Percentiles rank a stretch among this genome's conserved stretches.
phyloP scores from a whole-genome alignment of 176 grass and related monocot genomes.

The Luzula sylvatica region DNA sequence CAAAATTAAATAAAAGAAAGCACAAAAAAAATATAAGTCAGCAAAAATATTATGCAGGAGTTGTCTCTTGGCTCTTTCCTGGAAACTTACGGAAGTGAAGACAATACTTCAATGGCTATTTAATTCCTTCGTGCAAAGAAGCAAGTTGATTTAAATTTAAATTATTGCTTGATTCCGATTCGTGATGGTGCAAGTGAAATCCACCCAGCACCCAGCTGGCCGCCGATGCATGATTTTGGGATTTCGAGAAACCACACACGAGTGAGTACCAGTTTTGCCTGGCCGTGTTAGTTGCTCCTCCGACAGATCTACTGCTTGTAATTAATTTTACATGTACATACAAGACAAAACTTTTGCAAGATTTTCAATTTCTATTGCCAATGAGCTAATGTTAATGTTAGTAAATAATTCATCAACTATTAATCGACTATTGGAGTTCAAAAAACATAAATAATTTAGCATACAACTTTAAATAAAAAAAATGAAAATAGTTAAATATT shows the following conservation, averaged over 20 bases:
- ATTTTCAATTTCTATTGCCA: no score
- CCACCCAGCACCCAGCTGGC: slow-evolving; percentile 1
- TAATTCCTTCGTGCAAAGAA: slow-evolving; percentile 7
- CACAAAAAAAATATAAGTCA: background rate
- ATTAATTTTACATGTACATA: background rate
- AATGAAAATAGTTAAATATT: no score
- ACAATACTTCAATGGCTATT: background rate
- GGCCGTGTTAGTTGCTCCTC: slow-evolving; percentile 6
- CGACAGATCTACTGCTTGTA: slow-evolving; percentile 13
- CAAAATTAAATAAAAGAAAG: background rate
- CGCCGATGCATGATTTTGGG: slow-evolving; percentile 2
- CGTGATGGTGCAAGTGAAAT: background rate
- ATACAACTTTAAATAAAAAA: no score
- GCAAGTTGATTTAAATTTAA: slow-evolving; percentile 3
- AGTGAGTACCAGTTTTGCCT: background rate
- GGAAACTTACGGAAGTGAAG: slow-evolving; percentile 11
- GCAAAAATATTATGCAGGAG: background rate
- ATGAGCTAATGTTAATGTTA: no score
- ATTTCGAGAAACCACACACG: slow-evolving; percentile 11
- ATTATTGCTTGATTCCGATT: background rate
- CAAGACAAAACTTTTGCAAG: no score
- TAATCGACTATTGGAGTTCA: no score
- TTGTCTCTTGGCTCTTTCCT: slow-evolving; percentile 6
- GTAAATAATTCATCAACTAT: no score
- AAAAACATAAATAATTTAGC: no score